phyloP scores from a whole-genome alignment of 176 grass and related monocot species.

The Oryza nivara region DNA sequence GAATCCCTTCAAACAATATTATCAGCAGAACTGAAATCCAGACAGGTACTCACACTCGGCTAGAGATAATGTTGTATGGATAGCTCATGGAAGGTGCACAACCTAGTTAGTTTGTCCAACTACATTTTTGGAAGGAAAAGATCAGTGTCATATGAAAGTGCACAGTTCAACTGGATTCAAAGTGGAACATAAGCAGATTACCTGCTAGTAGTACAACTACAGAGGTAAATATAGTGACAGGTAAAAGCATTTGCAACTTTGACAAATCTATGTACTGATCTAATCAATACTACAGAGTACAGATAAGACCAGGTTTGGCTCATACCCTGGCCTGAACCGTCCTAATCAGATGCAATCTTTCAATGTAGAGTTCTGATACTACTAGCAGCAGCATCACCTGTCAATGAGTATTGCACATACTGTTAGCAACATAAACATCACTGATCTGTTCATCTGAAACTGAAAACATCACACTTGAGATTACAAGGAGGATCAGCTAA shows the following conservation, averaged over 20 bases:
- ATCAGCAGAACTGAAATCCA: background rate
- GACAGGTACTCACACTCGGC: background rate
- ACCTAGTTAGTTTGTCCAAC: background rate
- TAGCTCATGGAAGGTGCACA: background rate
- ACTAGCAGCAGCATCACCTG: background rate
- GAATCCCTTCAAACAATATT: background rate
- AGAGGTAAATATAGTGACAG: background rate
- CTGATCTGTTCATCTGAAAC: background rate
- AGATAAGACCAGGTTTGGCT: conserved; percentile 5
- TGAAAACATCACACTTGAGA: background rate
- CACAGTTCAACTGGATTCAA: background rate
- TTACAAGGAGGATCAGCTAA: background rate
- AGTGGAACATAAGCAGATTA: background rate
- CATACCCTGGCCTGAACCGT: background rate
- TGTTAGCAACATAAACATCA: conserved; percentile 18
- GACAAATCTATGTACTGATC: background rate
- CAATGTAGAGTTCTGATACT: background rate
- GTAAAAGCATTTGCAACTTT: background rate
- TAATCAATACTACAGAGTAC: background rate
- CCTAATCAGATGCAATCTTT: conserved; percentile 3
- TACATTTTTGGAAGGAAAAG: background rate
- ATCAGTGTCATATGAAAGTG: background rate
- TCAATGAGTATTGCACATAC: conserved; percentile 12
- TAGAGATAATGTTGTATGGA: background rate
- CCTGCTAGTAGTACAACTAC: background rate